Percentiles rank a stretch among this genome's conserved stretches.
These are phyloP conservation scores for Gonapodya sp. DNA, from an alignment of 192 early-diverging fungal species.

Conservation along the genomic window DNA sequence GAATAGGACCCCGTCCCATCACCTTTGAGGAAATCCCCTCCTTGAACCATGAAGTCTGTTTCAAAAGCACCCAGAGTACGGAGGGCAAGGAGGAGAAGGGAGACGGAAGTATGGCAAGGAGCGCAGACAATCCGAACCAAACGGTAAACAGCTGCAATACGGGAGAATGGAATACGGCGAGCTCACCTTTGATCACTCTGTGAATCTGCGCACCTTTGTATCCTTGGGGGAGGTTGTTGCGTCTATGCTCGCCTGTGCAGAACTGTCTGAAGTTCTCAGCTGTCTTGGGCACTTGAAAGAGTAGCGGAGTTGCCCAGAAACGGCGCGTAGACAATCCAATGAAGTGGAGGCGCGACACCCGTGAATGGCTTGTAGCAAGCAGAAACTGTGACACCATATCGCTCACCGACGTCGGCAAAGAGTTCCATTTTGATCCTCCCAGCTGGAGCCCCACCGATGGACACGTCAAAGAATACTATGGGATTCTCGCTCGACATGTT, in stretches of 20 bases:
- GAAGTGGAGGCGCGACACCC: too few relatives aligned
- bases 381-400: too few relatives aligned
- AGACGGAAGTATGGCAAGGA: too few relatives aligned
- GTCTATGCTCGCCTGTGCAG: slow-evolving; percentile 79
- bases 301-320: too few relatives aligned
- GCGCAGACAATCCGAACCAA: too few relatives aligned
- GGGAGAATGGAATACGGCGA: neutral
- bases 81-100: too few relatives aligned
- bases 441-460: slow-evolving; percentile 53
- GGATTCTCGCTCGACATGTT: slow-evolving; percentile 18
- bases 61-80: slow-evolving; percentile 10
- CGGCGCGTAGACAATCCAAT: too few relatives aligned
- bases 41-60: slow-evolving; percentile 84
- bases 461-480: slow-evolving; percentile 62
- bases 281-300: neutral
- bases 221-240: slow-evolving; percentile 72
- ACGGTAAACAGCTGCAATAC: slow-evolving; percentile 11
- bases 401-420: slow-evolving; percentile 53
- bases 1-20: slow-evolving; percentile 79
- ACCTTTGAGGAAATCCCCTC: slow-evolving; percentile 83
- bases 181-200: slow-evolving; percentile 62
- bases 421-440: slow-evolving; percentile 58
- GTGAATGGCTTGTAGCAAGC: too few relatives aligned
- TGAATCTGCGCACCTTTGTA: slow-evolving; percentile 80
- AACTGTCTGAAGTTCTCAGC: slow-evolving; percentile 46